Percentiles rank a stretch among this genome's conserved stretches.
Evolutionary conservation across 2,329 filamentous ascomycete genomes (phyloP).

Genomic region (Xylaria polymorpha): DNA sequence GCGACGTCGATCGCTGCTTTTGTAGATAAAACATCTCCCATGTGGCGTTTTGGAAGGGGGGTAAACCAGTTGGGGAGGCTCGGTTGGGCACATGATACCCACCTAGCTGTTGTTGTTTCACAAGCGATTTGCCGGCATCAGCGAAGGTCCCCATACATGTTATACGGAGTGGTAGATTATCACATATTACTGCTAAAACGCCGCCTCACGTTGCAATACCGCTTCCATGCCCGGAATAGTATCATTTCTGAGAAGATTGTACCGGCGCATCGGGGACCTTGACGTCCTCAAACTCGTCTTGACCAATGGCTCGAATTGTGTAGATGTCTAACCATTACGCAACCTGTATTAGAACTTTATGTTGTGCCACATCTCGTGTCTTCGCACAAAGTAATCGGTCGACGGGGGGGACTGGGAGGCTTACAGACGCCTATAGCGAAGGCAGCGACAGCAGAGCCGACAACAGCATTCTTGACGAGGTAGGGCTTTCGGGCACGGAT

Average conservation of each 20-base stretch:
- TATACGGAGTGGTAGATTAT: conserved; percentile 16
- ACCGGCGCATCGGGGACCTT: conserved; percentile 80
- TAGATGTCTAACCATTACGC: conserved; percentile 60
- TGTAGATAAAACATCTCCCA: conserved; percentile 41
- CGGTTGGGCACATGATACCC: conserved; percentile 45
- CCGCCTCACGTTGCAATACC: background rate
- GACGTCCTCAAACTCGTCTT: conserved; percentile 97
- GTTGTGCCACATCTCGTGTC: background rate
- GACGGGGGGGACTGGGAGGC: conserved; percentile 50
- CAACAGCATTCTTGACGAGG: conserved; percentile 86
- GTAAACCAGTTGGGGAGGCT: conserved; percentile 38
- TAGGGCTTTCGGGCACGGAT: conserved; percentile 93
- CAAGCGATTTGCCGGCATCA: conserved; percentile 22
- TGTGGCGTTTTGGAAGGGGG: conserved; percentile 36
- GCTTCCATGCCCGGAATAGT: background rate
- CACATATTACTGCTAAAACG: conserved; percentile 11
- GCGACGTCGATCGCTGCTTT: conserved; percentile 33
- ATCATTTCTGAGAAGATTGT: conserved; percentile 26
- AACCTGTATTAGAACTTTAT: conserved; percentile 23
- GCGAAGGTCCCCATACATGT: conserved; percentile 2
- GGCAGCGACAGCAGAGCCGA: conserved; percentile 78
- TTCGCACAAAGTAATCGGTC: background rate
- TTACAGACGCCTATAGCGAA: conserved; percentile 90
- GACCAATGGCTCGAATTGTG: conserved; percentile 84
- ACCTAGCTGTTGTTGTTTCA: conserved; percentile 40